A percentile compares a stretch with the other conserved stretches of the same genome.
Evolutionary conservation across 2,329 filamentous ascomycete species (phyloP).

Genomic region (Fusarium miscanthi): DNA sequence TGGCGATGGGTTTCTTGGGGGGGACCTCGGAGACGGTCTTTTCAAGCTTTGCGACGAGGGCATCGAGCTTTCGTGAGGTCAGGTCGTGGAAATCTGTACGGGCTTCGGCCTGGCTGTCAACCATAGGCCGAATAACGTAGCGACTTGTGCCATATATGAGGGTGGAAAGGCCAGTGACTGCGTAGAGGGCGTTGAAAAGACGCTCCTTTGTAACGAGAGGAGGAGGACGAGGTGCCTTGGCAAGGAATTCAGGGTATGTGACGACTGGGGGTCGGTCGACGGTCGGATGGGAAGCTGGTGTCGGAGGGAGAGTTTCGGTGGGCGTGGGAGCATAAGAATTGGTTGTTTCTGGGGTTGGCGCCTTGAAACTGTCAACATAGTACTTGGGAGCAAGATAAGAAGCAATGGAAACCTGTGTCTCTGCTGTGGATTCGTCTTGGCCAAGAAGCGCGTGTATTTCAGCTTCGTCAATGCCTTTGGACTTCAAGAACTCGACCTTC

Average conservation of each 20-base stretch:
- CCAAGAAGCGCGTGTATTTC: slow-evolving; percentile 76
- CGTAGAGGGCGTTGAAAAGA: slow-evolving; percentile 69
- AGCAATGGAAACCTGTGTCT: slow-evolving; percentile 25
- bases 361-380: slow-evolving; percentile 4
- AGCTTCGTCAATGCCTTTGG: slow-evolving; percentile 75
- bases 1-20: slow-evolving; percentile 38
- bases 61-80: slow-evolving; percentile 57
- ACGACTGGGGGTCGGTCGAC: slow-evolving; percentile 69
- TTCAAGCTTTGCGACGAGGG: slow-evolving; percentile 64
- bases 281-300: slow-evolving; percentile 35
- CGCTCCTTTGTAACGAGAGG: slow-evolving; percentile 71
- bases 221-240: slow-evolving; percentile 64
- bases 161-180: slow-evolving; percentile 67
- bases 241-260: slow-evolving; percentile 77
- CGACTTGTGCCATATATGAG: slow-evolving; percentile 77
- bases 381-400: neutral
- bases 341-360: slow-evolving; percentile 11
- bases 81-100: slow-evolving; percentile 64
- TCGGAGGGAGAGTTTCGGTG: slow-evolving; percentile 42
- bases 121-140: slow-evolving; percentile 74
- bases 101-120: slow-evolving; percentile 62
- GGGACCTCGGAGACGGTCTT: slow-evolving; percentile 71
- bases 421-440: slow-evolving; percentile 33
- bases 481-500: slow-evolving; percentile 80
- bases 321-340: slow-evolving; percentile 24